These are phyloP conservation scores for Aspergillus kassunensis DNA, from an alignment of 495 filamentous ascomycete species.

Conservation along the genomic window DNA sequence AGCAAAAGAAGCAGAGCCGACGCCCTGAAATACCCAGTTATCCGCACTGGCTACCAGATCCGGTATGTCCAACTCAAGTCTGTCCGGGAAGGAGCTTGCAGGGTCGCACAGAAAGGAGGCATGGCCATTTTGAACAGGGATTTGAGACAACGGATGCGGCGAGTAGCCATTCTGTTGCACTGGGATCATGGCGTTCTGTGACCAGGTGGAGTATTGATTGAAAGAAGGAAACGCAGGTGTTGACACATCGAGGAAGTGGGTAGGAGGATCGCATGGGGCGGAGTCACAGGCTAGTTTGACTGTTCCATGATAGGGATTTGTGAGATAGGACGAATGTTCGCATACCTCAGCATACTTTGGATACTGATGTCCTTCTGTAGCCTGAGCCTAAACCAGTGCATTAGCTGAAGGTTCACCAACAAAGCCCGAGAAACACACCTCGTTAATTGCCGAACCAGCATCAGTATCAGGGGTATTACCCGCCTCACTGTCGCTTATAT, in stretches of 20 bases:
- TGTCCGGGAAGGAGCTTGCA: neutral
- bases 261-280: no score
- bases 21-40: conserved; percentile 28
- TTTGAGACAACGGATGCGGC: no score
- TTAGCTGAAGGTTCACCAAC: no score
- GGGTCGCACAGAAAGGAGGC: neutral
- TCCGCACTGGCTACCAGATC: conserved; percentile 12
- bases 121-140: no score
- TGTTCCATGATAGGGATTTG: conserved; percentile 34
- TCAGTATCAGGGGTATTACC: neutral
- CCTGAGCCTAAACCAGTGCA: no score
- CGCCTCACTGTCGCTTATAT: neutral
- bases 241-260: neutral
- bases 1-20: conserved; percentile 25
- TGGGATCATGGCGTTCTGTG: neutral
- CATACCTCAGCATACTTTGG: no score
- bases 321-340: conserved; percentile 17
- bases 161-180: neutral
- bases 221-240: neutral
- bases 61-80: conserved; percentile 7
- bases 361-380: no score
- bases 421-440: no score
- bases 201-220: conserved; percentile 8
- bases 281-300: conserved; percentile 22
- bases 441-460: no score